phyloP scores from a whole-genome alignment of 257 asterid genomes.

The Scutellaria baicalensis region DNA sequence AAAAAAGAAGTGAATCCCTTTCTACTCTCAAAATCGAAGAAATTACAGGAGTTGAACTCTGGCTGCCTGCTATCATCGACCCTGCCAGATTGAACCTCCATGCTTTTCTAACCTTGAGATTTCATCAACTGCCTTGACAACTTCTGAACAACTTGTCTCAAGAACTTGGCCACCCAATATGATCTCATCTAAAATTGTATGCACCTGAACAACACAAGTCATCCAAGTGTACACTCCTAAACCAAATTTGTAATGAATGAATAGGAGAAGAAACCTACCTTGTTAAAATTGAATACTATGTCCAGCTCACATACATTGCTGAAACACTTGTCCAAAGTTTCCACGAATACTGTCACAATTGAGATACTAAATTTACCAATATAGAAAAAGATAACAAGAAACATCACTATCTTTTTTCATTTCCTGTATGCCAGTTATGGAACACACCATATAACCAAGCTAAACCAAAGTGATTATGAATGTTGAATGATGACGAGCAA shows the following conservation, averaged over 20 bases:
- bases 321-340: conserved; percentile 88
- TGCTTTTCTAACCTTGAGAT: conserved; percentile 67
- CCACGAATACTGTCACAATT: conserved; percentile 73
- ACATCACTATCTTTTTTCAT: background rate
- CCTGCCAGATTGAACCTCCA: conserved; percentile 53
- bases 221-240: too few relatives aligned
- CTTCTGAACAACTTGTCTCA: conserved; percentile 76
- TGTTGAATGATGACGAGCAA: background rate
- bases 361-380: background rate
- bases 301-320: conserved; percentile 94
- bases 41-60: conserved; percentile 11
- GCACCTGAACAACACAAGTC: conserved; percentile 64
- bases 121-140: conserved; percentile 73
- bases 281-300: conserved; percentile 77
- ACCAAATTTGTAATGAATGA: background rate
- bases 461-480: background rate
- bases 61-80: conserved; percentile 61
- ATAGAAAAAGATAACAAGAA: background rate
- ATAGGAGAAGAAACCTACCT: conserved; percentile 48
- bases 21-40: background rate
- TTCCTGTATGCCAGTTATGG: background rate
- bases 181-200: conserved; percentile 82
- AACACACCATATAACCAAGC: background rate
- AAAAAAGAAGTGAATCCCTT: background rate
- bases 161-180: conserved; percentile 95